Evolutionary conservation across 345 rosid genomes (phyloP), one percentile per base, ranked within the genome.

Genomic region (Lenwebbia sp.): DNA sequence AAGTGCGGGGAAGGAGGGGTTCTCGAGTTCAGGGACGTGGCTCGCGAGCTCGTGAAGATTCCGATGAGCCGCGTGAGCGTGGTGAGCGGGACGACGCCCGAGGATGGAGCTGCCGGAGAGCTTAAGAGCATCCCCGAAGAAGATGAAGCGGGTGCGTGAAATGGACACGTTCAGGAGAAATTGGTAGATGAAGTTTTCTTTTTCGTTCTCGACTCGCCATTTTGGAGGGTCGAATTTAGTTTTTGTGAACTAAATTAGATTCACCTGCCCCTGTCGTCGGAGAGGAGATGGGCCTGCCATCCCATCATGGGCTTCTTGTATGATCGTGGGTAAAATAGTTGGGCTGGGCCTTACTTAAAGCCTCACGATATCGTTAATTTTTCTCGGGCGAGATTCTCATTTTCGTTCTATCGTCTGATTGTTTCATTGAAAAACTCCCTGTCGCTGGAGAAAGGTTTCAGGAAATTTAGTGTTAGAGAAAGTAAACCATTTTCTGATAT

Each of bases 1-100:
- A 94, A 90, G 87, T 90, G 96, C 56, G 86, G 89, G 88, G 91
- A 92, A 6, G 95, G 92, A 86, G 92, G 92, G 50, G 76, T 90
- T 83, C 92, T 93, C 76, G 91, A 88, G 54, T 92, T 95, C 78
- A 84, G 87, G 85, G 95, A 95, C 53, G 90, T 91, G 1, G 92
- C 93, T 3, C 57, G 84, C n/a, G 92, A 92, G 87, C 89, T 95
- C 6, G 90, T 84, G 5, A 83, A 87, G 26, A 83, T 95, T 15
- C 94, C 98, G 5, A 41, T 60, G 44, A 87, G 87, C 88, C 94
- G 93, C 26, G 26, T 84, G 58, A 44, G 15, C 51, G n/a, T 84
- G 78, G 78, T 70, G 47, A 37, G 78, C 25, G 7, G 52, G 84
- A 83, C 44, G 40, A 14, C 21, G 57, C 41, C 60, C 0, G 57